Evolutionary conservation across 2,329 filamentous ascomycete genomes (phyloP), one percentile per base, ranked within the genome.

Genomic region (Penicillium sp.): DNA sequence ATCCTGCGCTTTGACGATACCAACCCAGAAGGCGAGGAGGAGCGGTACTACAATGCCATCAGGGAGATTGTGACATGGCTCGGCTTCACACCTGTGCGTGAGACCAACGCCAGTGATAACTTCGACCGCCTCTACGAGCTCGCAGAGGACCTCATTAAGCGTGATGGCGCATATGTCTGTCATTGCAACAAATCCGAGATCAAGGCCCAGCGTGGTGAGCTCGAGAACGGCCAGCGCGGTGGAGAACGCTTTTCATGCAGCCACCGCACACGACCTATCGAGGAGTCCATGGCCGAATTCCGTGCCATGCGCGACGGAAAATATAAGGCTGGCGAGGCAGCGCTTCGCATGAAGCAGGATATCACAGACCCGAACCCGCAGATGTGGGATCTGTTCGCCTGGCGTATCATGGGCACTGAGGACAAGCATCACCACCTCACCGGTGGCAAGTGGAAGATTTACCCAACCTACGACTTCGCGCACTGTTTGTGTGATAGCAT

Each of bases 321-420:
- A 75, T 97, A 97, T 76, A 87, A 89, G 72, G 87, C 91, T 1
- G 86, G 87, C 67, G 87, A 91, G 72, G 93, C 91, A 2, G 89
- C 91, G 67, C 79, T 97, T 52, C 87, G 93, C 60, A 97, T 97
- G 92, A 96, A 96, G 79, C 91, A 96, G 81, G 84, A 91, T 62
- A 67, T 87, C n/a, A 84, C 85, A 50, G 87, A 88, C 66, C 87
- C 88, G 31, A 97, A 97, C 72, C 92, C 92, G 7, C 91, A 96
- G 75, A 92, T 96, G 90, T 97, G 93, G 93, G 93, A 97, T 79
- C 78, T 96, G 53, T 90, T 90, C 2, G 93, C 93, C 16, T 97
- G 96, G 75, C 86, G 93, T 59, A 87, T 97, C 54, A 82, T 91
- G 68, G 86, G 90, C 41, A 77, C 84, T 57, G 81, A 81, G 43